These are phyloP conservation scores for Sporothrix globosa DNA, from an alignment of 2,329 filamentous ascomycete genomes.

Conservation along the genomic window DNA sequence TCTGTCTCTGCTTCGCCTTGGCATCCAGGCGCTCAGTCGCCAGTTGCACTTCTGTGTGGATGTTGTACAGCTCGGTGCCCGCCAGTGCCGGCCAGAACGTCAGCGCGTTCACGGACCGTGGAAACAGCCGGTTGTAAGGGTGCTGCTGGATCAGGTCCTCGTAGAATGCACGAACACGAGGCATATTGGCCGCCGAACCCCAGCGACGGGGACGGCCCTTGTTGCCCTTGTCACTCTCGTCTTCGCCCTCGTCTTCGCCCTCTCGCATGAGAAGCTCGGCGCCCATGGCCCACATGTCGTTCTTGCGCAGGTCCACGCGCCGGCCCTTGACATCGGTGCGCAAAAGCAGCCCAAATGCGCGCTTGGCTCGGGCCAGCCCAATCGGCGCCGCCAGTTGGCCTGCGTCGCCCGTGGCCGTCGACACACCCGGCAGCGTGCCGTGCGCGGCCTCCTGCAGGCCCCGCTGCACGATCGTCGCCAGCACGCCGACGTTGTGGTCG, in stretches of 20 bases:
- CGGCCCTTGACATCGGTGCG: constrained; percentile 56
- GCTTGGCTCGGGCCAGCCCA: constrained; percentile 65
- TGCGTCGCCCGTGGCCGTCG: constrained; percentile 6
- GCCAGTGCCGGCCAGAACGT: constrained; percentile 84
- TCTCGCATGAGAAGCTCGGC: constrained; percentile 78
- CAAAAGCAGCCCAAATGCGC: constrained; percentile 75
- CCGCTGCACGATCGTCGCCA: constrained; percentile 71
- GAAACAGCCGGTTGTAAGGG: constrained; percentile 66
- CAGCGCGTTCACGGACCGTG: constrained; percentile 63
- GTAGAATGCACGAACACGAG: constrained; percentile 64
- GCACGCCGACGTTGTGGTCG: constrained; percentile 62
- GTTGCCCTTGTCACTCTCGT: not conserved
- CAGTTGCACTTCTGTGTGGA: constrained; percentile 61
- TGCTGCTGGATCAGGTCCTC: constrained; percentile 77
- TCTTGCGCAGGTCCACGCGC: constrained; percentile 68
- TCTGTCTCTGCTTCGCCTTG: constrained; percentile 20
- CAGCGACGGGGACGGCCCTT: constrained; percentile 41
- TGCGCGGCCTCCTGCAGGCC: constrained; percentile 59
- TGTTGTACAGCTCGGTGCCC: constrained; percentile 77
- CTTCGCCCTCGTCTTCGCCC: constrained; percentile 44
- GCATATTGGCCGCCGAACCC: constrained; percentile 53
- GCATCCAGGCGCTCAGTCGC: constrained; percentile 47
- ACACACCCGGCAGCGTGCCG: constrained; percentile 27
- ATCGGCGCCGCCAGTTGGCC: constrained; percentile 19
- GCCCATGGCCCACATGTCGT: constrained; percentile 78